A percentile compares a stretch with the other conserved stretches of the same genome.
These are phyloP conservation scores for Termitomyces heimii DNA, from an alignment of 768 basidiomycete genomes.

Conservation along the genomic window DNA sequence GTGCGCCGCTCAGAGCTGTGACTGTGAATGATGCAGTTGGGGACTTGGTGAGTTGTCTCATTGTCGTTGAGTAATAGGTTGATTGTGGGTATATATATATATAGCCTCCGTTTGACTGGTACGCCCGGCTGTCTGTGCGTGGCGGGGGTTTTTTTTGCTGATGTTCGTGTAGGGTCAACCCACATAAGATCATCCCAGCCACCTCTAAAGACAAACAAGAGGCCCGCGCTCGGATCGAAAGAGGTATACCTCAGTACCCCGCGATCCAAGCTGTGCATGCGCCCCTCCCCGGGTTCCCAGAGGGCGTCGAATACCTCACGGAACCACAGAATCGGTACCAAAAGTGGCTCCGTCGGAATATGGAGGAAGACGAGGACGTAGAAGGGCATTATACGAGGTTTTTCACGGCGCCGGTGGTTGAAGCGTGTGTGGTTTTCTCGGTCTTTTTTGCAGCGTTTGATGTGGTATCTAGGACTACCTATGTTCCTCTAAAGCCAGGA, in stretches of 20 bases:
- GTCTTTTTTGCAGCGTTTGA: background rate
- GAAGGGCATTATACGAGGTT: slow-evolving; percentile 51
- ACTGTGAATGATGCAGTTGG: slow-evolving; percentile 61
- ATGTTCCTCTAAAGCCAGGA: slow-evolving; percentile 44
- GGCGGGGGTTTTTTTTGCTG: background rate
- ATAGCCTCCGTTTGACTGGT: slow-evolving; percentile 72
- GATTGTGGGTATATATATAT: too few relatives aligned
- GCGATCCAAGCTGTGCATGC: slow-evolving; percentile 22
- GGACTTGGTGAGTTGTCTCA: slow-evolving; percentile 52
- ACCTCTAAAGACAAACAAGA: slow-evolving; percentile 29
- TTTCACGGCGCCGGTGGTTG: slow-evolving; percentile 35
- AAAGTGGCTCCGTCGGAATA: slow-evolving; percentile 22
- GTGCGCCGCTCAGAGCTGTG: slow-evolving; percentile 54
- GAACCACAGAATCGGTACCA: slow-evolving; percentile 44
- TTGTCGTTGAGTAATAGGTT: background rate
- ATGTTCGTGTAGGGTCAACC: slow-evolving; percentile 46
- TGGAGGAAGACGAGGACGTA: slow-evolving; percentile 30
- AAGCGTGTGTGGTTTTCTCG: slow-evolving; percentile 35
- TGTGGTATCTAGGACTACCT: slow-evolving; percentile 34
- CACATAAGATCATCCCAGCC: slow-evolving; percentile 33
- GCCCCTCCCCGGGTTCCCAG: slow-evolving; percentile 40
- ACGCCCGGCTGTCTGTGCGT: background rate
- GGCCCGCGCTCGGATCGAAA: slow-evolving; percentile 26
- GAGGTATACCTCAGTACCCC: slow-evolving; percentile 40
- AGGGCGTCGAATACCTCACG: slow-evolving; percentile 34